Conservation (phyloP, 257 asterid species). For the Nicotiana paniculata region DNA sequence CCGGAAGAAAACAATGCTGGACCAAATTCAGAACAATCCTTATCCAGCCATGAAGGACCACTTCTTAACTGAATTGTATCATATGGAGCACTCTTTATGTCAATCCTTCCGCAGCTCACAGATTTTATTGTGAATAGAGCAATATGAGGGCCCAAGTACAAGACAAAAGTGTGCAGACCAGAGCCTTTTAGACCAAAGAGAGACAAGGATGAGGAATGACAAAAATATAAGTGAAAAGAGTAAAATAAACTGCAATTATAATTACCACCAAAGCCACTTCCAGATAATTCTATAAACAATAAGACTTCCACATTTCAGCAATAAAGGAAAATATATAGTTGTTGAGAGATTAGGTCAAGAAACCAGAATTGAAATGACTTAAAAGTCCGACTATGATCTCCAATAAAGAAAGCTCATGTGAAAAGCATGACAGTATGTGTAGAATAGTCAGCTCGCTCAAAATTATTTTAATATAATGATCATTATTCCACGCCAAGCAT, state of each 20-base stretch:
- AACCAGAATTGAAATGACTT: slow-evolving; percentile 1
- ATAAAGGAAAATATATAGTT: not conserved
- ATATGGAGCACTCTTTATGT: slow-evolving; percentile 28
- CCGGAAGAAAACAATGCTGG: slow-evolving; percentile 17
- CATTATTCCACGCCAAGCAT: not conserved
- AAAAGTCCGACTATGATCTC: not conserved
- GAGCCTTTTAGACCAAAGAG: slow-evolving; percentile 17
- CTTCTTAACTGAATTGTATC: slow-evolving; percentile 32
- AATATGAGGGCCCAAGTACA: slow-evolving; percentile 32
- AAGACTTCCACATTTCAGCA: not conserved
- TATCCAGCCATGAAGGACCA: slow-evolving; percentile 35
- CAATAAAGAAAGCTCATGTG: not conserved
- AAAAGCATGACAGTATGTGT: not conserved
- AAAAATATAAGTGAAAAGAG: not conserved
- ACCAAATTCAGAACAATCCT: slow-evolving; percentile 23
- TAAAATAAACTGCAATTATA: not conserved
- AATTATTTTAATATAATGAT: not conserved
- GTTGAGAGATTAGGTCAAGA: not conserved
- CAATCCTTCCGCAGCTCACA: slow-evolving; percentile 30
- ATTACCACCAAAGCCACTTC: not conserved
- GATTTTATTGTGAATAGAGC: slow-evolving; percentile 29
- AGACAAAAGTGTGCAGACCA: slow-evolving; percentile 34
- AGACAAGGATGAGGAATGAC: not conserved
- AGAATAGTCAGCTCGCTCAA: not conserved
- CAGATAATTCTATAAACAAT: not conserved